Conservation (phyloP, 345 rosid genomes). For the Odontarrhena argentea region DNA sequence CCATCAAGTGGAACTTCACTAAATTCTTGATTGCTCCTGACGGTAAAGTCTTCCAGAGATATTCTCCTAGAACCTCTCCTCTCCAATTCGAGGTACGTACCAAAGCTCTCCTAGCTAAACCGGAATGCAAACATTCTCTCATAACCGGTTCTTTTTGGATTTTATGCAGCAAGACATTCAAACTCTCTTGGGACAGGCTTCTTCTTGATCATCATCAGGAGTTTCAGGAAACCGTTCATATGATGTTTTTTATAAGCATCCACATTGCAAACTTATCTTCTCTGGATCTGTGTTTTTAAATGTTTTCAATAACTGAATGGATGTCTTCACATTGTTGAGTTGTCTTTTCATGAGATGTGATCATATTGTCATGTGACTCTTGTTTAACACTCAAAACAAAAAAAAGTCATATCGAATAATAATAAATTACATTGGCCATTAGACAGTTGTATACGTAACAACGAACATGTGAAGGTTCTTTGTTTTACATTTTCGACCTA, state of each 20-base stretch:
- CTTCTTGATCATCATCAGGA: constrained; percentile 23
- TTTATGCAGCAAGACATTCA: constrained; percentile 72
- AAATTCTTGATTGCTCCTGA: constrained; percentile 75
- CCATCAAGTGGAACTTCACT: constrained; percentile 96
- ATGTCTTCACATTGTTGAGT: constrained; percentile 19
- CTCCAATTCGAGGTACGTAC: constrained; percentile 71
- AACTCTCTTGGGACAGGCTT: constrained; percentile 55
- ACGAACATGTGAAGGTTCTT: constrained; percentile 33
- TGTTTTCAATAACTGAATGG: constrained; percentile 7
- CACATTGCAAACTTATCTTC: constrained; percentile 7
- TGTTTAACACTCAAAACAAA: background rate
- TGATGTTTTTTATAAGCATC: constrained; percentile 20
- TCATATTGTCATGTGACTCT: constrained; percentile 27
- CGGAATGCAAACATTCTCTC: constrained; percentile 3
- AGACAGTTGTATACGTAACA: constrained; percentile 34
- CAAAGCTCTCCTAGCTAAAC: background rate
- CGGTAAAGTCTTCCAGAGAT: constrained; percentile 77
- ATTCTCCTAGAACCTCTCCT: constrained; percentile 84
- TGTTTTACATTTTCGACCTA: constrained; percentile 9
- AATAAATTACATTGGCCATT: background rate
- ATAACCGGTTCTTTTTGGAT: background rate
- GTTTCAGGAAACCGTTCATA: constrained; percentile 14
- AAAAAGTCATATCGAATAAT: background rate
- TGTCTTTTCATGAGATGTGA: constrained; percentile 12
- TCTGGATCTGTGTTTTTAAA: constrained; percentile 5